Conservation (phyloP, 2,329 filamentous ascomycete species). For the Fusarium musae region DNA sequence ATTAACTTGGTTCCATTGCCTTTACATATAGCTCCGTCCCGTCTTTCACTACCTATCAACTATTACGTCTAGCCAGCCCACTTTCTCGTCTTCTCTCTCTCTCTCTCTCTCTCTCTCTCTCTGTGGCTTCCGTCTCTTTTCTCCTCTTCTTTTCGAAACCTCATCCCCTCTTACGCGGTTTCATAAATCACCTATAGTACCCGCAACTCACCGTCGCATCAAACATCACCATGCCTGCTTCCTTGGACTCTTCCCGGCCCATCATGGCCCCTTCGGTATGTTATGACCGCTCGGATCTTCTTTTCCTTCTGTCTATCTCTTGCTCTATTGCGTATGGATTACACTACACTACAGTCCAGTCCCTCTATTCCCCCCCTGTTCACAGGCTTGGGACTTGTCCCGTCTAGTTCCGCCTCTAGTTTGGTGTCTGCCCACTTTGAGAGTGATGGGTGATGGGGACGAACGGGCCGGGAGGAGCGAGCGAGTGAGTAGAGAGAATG, state of each 20-base stretch:
- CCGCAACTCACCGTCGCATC: conserved; percentile 38
- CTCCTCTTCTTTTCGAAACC: conserved; percentile 18
- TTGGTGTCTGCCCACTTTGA: conserved; percentile 32
- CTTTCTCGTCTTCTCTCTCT: conserved; percentile 1
- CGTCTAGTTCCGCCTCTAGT: conserved; percentile 32
- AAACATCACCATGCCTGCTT: conserved; percentile 61
- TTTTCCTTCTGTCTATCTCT: conserved; percentile 9
- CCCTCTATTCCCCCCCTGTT: background rate
- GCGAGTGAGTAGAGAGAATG: background rate
- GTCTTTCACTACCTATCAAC: conserved; percentile 10
- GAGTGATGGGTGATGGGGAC: conserved; percentile 3
- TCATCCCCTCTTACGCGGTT: conserved; percentile 16
- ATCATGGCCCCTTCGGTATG: conserved; percentile 73
- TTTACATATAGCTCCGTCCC: conserved; percentile 17
- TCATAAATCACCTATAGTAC: conserved; percentile 21
- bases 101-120: background rate
- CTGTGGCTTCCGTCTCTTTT: conserved; percentile 3
- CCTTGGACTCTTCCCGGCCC: conserved; percentile 69
- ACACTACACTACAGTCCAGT: background rate
- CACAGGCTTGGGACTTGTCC: conserved; percentile 12
- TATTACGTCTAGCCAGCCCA: conserved; percentile 18
- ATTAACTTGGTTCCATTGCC: background rate
- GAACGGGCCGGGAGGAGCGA: background rate
- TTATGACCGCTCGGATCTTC: conserved; percentile 44
- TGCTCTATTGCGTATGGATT: background rate